A percentile compares a stretch with the other conserved stretches of the same genome.
Evolutionary conservation across 2,329 filamentous ascomycete genomes (phyloP).

Genomic region (Trichoderma endophyticum): DNA sequence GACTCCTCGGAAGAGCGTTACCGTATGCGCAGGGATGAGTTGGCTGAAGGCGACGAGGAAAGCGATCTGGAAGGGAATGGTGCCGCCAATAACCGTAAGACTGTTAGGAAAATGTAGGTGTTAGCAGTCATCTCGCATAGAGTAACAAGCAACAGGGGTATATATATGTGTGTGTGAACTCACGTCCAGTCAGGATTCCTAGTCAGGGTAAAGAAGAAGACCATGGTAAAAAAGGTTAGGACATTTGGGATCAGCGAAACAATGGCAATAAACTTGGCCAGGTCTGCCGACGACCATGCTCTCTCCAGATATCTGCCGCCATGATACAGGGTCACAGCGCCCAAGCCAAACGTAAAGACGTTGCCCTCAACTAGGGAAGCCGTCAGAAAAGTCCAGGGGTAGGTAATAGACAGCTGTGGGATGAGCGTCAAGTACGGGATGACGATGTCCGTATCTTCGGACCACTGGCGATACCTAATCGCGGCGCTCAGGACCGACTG

Average conservation of each 20-base stretch:
- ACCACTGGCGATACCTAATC: slow-evolving; percentile 70
- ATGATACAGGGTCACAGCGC: slow-evolving; percentile 77
- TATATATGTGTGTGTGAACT: slow-evolving; percentile 32
- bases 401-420: slow-evolving; percentile 76
- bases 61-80: slow-evolving; percentile 82
- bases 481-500: slow-evolving; percentile 81
- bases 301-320: slow-evolving; percentile 93
- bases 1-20: slow-evolving; percentile 85
- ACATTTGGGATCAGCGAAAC: slow-evolving; percentile 77
- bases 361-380: slow-evolving; percentile 91
- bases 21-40: slow-evolving; percentile 93
- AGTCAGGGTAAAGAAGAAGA: slow-evolving; percentile 69
- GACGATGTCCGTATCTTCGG: slow-evolving; percentile 60
- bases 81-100: slow-evolving; percentile 79
- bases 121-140: neutral
- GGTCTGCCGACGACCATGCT: slow-evolving; percentile 89
- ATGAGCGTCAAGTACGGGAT: slow-evolving; percentile 86
- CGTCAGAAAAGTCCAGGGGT: slow-evolving; percentile 89
- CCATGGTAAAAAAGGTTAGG: slow-evolving; percentile 68
- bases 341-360: slow-evolving; percentile 77
- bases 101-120: slow-evolving; percentile 40
- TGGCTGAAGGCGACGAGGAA: slow-evolving; percentile 98
- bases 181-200: slow-evolving; percentile 67
- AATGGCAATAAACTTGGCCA: slow-evolving; percentile 83
- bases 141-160: neutral